Evolutionary conservation across 192 early-diverging fungal genomes (phyloP).

Genomic region (Gigaspora rosea): DNA sequence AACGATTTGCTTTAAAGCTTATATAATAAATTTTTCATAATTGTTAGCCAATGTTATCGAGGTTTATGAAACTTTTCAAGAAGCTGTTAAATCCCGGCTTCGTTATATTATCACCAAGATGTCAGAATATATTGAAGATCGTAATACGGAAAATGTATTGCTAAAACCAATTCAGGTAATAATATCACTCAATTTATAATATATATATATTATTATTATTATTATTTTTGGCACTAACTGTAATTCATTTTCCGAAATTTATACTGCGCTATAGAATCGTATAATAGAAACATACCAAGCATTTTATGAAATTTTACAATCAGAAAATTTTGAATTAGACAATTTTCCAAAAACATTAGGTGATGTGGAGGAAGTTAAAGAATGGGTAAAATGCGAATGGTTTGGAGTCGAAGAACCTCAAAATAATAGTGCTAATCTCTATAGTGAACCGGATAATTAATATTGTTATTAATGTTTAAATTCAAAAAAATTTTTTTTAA

Average conservation of each 20-base stretch:
- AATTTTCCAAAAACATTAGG: constrained; percentile 36
- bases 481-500: too few relatives aligned
- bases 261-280: constrained; percentile 36
- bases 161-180: constrained; percentile 69
- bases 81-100: constrained; percentile 52
- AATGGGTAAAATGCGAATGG: constrained; percentile 31
- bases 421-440: too few relatives aligned
- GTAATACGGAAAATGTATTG: constrained; percentile 73
- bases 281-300: constrained; percentile 52
- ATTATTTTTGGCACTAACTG: too few relatives aligned
- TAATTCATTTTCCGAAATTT: background rate
- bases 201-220: too few relatives aligned
- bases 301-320: constrained; percentile 49
- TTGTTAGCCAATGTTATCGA: constrained; percentile 38
- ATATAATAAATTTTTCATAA: background rate
- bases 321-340: constrained; percentile 39
- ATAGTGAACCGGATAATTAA: too few relatives aligned
- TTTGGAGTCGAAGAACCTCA: background rate
- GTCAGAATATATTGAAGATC: constrained; percentile 72
- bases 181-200: too few relatives aligned
- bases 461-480: too few relatives aligned
- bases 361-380: constrained; percentile 36
- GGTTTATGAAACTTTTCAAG: constrained; percentile 54
- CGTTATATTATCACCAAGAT: constrained; percentile 58
- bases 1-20: background rate